A percentile compares a stretch with the other conserved stretches of the same genome.
phyloP scores from a whole-genome alignment of 331 rosid species.

The Pyracantha coccinea region DNA sequence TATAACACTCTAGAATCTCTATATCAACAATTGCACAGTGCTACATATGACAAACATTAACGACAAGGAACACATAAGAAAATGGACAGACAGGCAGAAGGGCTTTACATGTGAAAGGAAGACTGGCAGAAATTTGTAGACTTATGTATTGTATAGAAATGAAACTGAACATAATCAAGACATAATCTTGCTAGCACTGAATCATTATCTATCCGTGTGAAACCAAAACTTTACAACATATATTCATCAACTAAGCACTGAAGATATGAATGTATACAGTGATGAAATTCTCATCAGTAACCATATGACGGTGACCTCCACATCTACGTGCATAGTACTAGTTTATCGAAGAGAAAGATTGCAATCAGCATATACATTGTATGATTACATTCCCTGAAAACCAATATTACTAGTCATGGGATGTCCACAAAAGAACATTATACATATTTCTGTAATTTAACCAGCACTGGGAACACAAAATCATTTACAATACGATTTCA shows the following conservation, averaged over 20 bases:
- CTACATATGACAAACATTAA: not conserved
- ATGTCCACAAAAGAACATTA: not conserved
- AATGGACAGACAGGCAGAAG: not conserved
- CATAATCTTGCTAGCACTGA: not conserved
- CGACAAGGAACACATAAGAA: not conserved
- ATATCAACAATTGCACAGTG: slow-evolving; percentile 1
- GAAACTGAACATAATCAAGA: not conserved
- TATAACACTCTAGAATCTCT: not conserved
- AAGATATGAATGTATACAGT: not conserved
- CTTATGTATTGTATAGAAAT: not conserved
- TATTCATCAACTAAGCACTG: not conserved
- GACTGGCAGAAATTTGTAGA: not conserved
- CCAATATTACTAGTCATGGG: not conserved
- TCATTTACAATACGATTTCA: not conserved
- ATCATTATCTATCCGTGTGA: not conserved
- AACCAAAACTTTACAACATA: not conserved
- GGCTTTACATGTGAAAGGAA: not conserved
- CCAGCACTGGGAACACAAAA: not conserved
- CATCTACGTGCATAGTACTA: not conserved
- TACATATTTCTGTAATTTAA: not conserved
- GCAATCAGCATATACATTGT: not conserved
- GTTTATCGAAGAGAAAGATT: not conserved
- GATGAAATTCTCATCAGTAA: not conserved
- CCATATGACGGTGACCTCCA: not conserved
- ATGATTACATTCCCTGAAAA: not conserved